phyloP scores from a whole-genome alignment of 2,329 filamentous ascomycete genomes.

The Phoma sp. region DNA sequence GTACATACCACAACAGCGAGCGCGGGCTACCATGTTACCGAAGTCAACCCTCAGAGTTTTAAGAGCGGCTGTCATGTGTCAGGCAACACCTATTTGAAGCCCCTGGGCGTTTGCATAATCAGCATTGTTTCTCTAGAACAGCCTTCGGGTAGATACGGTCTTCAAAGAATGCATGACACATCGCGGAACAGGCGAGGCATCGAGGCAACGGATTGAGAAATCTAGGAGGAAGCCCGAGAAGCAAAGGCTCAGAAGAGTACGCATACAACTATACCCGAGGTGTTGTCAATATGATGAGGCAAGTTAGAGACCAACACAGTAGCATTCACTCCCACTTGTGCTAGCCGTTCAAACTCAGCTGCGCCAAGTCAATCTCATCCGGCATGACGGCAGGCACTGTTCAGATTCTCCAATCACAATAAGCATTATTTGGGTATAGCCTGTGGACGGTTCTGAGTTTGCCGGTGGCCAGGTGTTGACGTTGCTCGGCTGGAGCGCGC shows the following conservation, averaged over 20 bases:
- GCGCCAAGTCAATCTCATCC: background rate
- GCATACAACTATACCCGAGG: background rate
- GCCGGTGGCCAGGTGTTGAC: constrained; percentile 19
- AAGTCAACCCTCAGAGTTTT: too few species aligned
- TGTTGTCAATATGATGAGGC: background rate
- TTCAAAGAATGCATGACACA: background rate
- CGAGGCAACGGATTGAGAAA: background rate
- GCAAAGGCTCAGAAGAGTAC: background rate
- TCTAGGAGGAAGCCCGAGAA: background rate
- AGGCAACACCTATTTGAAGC: background rate
- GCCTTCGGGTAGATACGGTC: background rate
- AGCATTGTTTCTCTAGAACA: background rate
- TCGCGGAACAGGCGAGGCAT: background rate
- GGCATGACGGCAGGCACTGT: background rate
- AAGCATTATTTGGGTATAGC: constrained; percentile 26
- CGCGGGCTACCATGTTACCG: background rate
- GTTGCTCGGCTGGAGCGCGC: constrained; percentile 32
- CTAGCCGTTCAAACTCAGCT: background rate
- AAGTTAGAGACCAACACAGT: background rate
- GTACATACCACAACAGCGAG: background rate
- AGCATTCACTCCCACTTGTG: background rate
- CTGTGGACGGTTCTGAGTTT: constrained; percentile 22
- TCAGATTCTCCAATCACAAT: constrained; percentile 28
- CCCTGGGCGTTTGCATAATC: background rate
- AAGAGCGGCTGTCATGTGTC: constrained; percentile 7